Conservation (phyloP, 495 filamentous ascomycete species). For the Neurospora cerealis region DNA sequence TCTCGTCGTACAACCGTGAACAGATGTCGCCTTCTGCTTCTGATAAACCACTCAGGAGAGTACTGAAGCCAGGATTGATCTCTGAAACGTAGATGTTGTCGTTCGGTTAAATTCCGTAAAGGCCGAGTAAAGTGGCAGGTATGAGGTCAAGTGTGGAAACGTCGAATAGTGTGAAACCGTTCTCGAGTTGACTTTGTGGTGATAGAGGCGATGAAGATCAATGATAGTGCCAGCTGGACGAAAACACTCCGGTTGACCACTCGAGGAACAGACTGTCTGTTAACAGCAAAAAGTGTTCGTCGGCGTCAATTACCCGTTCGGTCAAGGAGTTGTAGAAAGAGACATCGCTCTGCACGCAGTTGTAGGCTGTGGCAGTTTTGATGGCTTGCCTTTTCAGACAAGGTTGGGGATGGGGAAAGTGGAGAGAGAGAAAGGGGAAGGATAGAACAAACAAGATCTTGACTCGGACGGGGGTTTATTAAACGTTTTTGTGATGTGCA, state of each 20-base stretch:
- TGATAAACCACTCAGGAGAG: not conserved
- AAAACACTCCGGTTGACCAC: not conserved
- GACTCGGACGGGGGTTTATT: not conserved
- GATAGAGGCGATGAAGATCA: not conserved
- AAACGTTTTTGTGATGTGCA: not conserved
- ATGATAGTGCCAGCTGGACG: not conserved
- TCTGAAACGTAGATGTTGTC: not conserved
- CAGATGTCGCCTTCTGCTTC: not conserved
- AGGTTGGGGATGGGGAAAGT: not conserved
- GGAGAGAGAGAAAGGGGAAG: not conserved
- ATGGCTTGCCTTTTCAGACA: not conserved
- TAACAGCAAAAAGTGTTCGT: slow-evolving; percentile 2
- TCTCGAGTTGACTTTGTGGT: not conserved
- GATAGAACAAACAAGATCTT: not conserved
- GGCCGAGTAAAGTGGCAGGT: not conserved
- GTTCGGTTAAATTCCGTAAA: not conserved
- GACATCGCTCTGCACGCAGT: not conserved
- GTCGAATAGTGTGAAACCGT: not conserved
- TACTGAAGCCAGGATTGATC: not conserved
- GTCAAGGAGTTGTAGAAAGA: not conserved
- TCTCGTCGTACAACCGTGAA: not conserved
- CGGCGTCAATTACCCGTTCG: not conserved
- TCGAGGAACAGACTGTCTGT: slow-evolving; percentile 4
- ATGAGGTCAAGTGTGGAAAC: not conserved
- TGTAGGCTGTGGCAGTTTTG: not conserved